Percentiles rank a stretch among this genome's conserved stretches.
Conservation (phyloP, 2,329 filamentous ascomycete genomes). For the Fusarium floridanum region DNA sequence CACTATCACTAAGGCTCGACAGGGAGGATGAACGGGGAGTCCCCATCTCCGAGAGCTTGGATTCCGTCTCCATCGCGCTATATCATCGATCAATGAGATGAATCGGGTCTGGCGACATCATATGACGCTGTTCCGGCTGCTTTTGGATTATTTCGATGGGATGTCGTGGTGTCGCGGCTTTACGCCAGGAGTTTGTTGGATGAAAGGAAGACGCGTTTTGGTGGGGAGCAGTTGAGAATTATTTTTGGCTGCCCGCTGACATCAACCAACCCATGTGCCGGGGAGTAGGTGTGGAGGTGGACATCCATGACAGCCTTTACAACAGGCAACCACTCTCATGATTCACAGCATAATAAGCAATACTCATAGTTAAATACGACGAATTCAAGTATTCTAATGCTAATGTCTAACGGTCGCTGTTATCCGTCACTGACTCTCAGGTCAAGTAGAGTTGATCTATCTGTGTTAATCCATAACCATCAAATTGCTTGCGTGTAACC, state of each 20-base stretch:
- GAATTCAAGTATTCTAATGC: neutral
- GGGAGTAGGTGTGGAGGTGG: neutral
- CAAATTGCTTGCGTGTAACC: constrained; percentile 3
- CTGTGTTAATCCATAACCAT: neutral
- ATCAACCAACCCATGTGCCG: constrained; percentile 30
- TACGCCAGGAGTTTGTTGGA: constrained; percentile 24
- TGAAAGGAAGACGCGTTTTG: constrained; percentile 41
- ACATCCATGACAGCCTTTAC: neutral
- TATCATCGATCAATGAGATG: constrained; percentile 23
- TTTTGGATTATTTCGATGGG: constrained; percentile 9
- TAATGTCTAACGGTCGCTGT: neutral
- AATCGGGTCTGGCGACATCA: constrained; percentile 22
- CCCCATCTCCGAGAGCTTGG: constrained; percentile 49
- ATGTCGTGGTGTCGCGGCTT: constrained; percentile 16
- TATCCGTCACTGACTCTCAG: neutral
- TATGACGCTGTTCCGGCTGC: constrained; percentile 31
- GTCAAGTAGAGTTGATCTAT: constrained; percentile 17
- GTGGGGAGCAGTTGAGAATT: constrained; percentile 27
- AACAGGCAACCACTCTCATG: neutral
- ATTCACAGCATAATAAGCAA: neutral
- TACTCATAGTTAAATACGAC: neutral
- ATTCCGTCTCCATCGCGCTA: constrained; percentile 47
- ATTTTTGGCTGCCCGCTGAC: constrained; percentile 40
- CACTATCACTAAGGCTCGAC: constrained; percentile 48
- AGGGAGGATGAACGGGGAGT: constrained; percentile 50